Base-by-base conservation (phyloP, 1,284 basidiomycete species). In the Naganishia sp. region DNA sequence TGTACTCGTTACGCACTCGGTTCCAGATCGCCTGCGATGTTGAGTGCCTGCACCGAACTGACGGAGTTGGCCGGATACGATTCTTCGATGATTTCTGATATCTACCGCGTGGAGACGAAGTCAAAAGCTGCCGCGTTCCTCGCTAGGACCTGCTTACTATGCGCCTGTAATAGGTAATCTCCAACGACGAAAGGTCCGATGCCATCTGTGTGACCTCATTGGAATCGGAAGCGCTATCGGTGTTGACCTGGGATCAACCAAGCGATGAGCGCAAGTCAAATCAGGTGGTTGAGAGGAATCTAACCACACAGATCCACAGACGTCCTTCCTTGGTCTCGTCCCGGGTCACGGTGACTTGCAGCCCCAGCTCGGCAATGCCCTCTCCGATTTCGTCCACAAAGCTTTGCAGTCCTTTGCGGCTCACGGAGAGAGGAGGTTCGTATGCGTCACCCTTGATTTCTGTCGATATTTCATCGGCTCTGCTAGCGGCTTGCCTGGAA, bases 51-150 rank as follows among this genome's bases (percentile, higher is more conserved):
- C 13, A 69, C 71, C 5, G 71, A 69, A 2, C 74, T 72, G 39
- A 80, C 65, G 6, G 77, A 79, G 67, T 77, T 77, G 49, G 71
- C 77, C 3, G 77, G 78, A 63, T 78, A 77, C 0, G 74, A 75
- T 4, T 67, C 60, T 42, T 78, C 71, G 43, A 80, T 78, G 25
- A 69, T 74, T 39, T 70, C 68, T 50, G 74, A 66, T 73, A 76
- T 58, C 57, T 50, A 21, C 28, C 4, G 11, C 46, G 23, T 9
- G 41, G 46, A 21, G 18, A 17, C 9, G 13, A 32, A 49, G 23
- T 18, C 23, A 43, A 11, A 13, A 31, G 9, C n/a, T 2, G 10
- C 25, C 28, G 10, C 32, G 23, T 25, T 63, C 7, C 10, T 6
- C 31, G 11, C 43, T 5, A 28, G 23, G 68, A 32, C 23, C 5